phyloP scores from a whole-genome alignment of 2,329 filamentous ascomycete species.

The Dendrostoma leiphaemia region DNA sequence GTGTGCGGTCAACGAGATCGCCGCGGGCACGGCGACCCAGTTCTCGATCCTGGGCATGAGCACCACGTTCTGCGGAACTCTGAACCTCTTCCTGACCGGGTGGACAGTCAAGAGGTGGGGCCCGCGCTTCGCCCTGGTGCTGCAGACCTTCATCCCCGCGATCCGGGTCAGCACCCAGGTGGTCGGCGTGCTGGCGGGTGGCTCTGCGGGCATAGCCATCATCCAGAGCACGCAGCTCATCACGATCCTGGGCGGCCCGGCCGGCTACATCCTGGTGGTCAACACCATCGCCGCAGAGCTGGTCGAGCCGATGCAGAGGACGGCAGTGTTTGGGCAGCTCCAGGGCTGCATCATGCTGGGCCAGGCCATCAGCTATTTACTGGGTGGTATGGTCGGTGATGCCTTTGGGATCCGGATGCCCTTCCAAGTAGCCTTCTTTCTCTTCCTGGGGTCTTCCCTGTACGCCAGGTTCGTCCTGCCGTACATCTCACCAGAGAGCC shows the following conservation, averaged over 20 bases:
- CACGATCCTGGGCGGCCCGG: slow-evolving; percentile 65
- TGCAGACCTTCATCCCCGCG: slow-evolving; percentile 64
- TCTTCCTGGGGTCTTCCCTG: slow-evolving; percentile 47
- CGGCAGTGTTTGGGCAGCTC: slow-evolving; percentile 62
- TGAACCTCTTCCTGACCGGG: slow-evolving; percentile 66
- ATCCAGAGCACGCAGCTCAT: slow-evolving; percentile 67
- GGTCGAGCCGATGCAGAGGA: slow-evolving; percentile 57
- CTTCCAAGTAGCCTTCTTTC: slow-evolving; percentile 60
- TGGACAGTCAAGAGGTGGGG: slow-evolving; percentile 67
- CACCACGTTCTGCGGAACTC: slow-evolving; percentile 61
- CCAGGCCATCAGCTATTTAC: slow-evolving; percentile 59
- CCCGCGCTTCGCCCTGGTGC: slow-evolving; percentile 58
- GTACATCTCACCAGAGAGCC: slow-evolving; percentile 46
- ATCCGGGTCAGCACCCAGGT: slow-evolving; percentile 63
- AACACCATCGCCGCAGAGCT: slow-evolving; percentile 69
- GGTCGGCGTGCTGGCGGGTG: slow-evolving; percentile 61
- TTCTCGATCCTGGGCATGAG: slow-evolving; percentile 65
- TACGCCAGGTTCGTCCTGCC: slow-evolving; percentile 44
- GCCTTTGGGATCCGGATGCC: slow-evolving; percentile 61
- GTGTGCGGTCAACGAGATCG: slow-evolving; percentile 61
- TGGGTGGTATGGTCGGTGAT: slow-evolving; percentile 65
- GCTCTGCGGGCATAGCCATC: slow-evolving; percentile 62
- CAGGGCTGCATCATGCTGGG: slow-evolving; percentile 69
- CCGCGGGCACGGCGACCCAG: slow-evolving; percentile 61
- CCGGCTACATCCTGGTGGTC: slow-evolving; percentile 66